These are phyloP conservation scores for Xylariaceae sp. DNA, from an alignment of 2,329 filamentous ascomycete genomes.

Conservation along the genomic window DNA sequence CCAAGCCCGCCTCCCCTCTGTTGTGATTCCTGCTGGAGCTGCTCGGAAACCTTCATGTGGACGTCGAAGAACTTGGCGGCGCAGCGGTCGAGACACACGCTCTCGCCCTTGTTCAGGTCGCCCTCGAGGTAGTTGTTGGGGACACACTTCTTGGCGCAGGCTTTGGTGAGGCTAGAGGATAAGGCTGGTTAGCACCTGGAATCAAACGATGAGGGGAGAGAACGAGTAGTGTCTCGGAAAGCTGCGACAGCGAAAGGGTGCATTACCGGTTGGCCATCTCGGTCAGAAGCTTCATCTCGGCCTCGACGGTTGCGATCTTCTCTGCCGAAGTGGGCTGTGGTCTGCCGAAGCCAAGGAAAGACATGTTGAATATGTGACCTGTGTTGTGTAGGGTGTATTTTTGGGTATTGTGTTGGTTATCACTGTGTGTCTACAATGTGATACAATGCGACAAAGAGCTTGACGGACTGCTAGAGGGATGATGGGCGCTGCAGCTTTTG, in stretches of 20 bases:
- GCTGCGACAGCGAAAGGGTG: background rate
- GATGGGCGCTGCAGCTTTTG: background rate
- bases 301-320: constrained; percentile 95
- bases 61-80: constrained; percentile 98
- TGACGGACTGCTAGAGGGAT: background rate
- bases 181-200: constrained; percentile 11
- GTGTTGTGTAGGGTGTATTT: background rate
- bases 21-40: constrained; percentile 85
- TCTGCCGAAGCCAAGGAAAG: constrained; percentile 67
- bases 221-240: background rate
- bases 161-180: constrained; percentile 67
- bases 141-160: constrained; percentile 92
- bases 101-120: constrained; percentile 98
- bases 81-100: constrained; percentile 96
- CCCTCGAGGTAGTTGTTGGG: constrained; percentile 88
- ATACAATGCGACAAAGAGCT: no score
- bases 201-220: background rate
- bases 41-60: constrained; percentile 94
- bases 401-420: background rate
- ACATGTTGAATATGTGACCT: constrained; percentile 47
- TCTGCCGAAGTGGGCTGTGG: constrained; percentile 90
- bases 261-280: constrained; percentile 95
- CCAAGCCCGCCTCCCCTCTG: constrained; percentile 55
- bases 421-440: background rate
- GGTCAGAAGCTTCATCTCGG: constrained; percentile 94